Conservation (phyloP, 352 stramenopile species). For the Phytophthora sansomeana region DNA sequence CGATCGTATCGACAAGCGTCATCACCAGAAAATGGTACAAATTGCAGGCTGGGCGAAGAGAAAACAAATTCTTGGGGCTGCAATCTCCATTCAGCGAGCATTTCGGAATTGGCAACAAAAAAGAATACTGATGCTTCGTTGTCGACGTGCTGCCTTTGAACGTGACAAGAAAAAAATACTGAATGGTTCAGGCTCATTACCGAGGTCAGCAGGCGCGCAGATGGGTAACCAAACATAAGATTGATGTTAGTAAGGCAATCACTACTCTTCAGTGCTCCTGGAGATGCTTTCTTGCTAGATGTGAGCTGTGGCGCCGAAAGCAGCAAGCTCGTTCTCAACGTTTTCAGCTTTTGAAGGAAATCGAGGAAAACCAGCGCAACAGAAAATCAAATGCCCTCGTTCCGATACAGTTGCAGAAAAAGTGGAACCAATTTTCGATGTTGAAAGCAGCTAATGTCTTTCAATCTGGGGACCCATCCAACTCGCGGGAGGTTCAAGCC, state of each 20-base stretch:
- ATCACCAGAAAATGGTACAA: conserved; percentile 15
- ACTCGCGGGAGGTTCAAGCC: conserved; percentile 32
- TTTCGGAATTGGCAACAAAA: conserved; percentile 52
- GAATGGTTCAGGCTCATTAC: conserved; percentile 60
- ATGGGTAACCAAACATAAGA: conserved; percentile 34
- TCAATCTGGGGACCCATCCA: conserved; percentile 9
- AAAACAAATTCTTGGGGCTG: conserved; percentile 43
- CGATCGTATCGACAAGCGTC: conserved; percentile 29
- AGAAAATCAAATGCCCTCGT: conserved; percentile 27
- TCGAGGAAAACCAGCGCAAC: conserved; percentile 30
- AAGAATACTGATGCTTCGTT: conserved; percentile 41
- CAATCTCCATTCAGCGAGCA: conserved; percentile 51
- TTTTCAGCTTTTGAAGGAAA: conserved; percentile 28
- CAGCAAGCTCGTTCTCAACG: conserved; percentile 21
- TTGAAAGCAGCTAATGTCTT: conserved; percentile 4
- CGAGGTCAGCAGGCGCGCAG: conserved; percentile 49
- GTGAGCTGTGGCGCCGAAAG: conserved; percentile 9
- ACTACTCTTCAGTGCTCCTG: conserved; percentile 59
- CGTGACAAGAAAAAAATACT: conserved; percentile 65
- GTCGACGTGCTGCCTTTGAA: conserved; percentile 67
- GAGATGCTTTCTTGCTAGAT: conserved; percentile 48
- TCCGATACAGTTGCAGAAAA: conserved; percentile 34
- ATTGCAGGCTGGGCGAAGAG: conserved; percentile 11
- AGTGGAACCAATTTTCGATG: conserved; percentile 35
- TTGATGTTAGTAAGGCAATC: conserved; percentile 34